phyloP scores from a whole-genome alignment of 345 rosid species.

The Heritiera fomes region DNA sequence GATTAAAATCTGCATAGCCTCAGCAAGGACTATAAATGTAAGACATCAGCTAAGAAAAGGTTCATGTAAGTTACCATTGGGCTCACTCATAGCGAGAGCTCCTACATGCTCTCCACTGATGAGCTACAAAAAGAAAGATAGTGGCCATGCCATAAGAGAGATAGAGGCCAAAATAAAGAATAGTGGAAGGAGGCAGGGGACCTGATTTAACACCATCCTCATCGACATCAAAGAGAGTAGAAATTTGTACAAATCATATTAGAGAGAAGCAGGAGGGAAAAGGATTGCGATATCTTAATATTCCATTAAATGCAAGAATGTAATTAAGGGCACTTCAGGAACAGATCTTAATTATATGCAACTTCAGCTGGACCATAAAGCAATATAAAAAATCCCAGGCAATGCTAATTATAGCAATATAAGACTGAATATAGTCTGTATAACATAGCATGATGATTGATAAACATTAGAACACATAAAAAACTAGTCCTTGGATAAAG shows the following conservation, averaged over 20 bases:
- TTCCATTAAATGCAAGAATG: neutral
- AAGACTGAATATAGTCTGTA: neutral
- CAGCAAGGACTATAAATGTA: neutral
- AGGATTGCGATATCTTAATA: neutral
- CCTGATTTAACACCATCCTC: neutral
- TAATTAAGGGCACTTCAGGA: neutral
- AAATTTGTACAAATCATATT: neutral
- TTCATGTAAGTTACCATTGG: conserved; percentile 62
- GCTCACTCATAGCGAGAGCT: conserved; percentile 99
- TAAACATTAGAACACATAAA: neutral
- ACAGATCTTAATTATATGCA: neutral
- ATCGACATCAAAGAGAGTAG: conserved; percentile 14
- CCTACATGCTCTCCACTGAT: conserved; percentile 96
- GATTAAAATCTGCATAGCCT: neutral
- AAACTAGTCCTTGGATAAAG: neutral
- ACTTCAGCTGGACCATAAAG: conserved; percentile 2
- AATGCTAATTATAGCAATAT: neutral
- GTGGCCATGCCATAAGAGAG: conserved; percentile 23
- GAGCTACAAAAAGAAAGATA: conserved; percentile 56
- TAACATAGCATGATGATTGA: neutral
- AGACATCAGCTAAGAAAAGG: neutral
- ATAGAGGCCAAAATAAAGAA: neutral
- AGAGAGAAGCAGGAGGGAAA: neutral
- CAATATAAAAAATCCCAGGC: neutral
- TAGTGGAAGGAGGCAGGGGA: neutral